Percentiles rank a stretch among this genome's conserved stretches.
Conservation (phyloP, 768 basidiomycete species). For the Mycena leptocephala region DNA sequence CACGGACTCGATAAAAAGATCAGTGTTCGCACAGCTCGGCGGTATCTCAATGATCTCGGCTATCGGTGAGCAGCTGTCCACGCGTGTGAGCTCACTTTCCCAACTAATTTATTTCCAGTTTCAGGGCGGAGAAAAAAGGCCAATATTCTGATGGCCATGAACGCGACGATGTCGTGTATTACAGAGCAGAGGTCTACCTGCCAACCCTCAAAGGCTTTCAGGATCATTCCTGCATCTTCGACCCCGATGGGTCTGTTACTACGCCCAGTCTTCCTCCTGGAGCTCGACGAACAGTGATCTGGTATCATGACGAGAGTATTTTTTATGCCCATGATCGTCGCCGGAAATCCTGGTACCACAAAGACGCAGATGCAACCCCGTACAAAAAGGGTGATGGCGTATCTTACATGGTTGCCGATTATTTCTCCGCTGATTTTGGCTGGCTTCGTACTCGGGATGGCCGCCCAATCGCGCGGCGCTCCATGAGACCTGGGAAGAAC, state of each 20-base stretch:
- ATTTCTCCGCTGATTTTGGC: neutral
- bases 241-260: conserved; percentile 13
- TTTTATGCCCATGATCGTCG: neutral
- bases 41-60: conserved; percentile 44
- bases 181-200: conserved; percentile 43
- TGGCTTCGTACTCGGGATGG: neutral
- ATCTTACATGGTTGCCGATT: neutral
- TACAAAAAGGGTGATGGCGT: neutral
- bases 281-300: conserved; percentile 16
- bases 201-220: conserved; percentile 32
- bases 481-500: conserved; percentile 42
- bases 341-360: neutral
- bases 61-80: conserved; percentile 33
- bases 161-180: conserved; percentile 47
- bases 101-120: neutral
- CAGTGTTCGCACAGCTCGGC: conserved; percentile 40
- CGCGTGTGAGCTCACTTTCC: neutral
- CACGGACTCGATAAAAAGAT: conserved; percentile 39
- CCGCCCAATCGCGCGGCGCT: conserved; percentile 2
- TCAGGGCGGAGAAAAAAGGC: conserved; percentile 38
- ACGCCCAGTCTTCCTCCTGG: neutral
- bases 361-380: neutral
- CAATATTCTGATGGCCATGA: conserved; percentile 50
- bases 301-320: too few relatives aligned
- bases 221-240: conserved; percentile 20